phyloP scores from a whole-genome alignment of 129 eudicot genomes.

The Tanacetum coccineum region DNA sequence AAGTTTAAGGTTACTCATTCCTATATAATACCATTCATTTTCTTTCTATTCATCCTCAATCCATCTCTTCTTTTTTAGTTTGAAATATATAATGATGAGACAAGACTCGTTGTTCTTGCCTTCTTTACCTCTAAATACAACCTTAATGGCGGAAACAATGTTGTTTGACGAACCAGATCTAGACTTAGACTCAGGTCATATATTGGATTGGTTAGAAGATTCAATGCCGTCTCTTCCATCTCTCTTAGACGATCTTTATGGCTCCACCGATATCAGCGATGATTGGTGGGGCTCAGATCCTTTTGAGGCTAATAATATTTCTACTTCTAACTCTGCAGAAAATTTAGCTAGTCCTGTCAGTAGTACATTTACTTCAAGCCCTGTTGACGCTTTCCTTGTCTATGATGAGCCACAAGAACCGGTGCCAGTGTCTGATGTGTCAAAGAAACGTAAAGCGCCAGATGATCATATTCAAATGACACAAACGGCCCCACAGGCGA shows the following conservation, averaged over 20 bases:
- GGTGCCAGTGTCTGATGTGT: slow-evolving; percentile 22
- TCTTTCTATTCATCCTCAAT: slow-evolving; percentile 29
- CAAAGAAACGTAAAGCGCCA: slow-evolving; percentile 56
- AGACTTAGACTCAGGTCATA: slow-evolving; percentile 45
- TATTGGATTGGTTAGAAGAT: slow-evolving; percentile 57
- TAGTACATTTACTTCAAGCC: slow-evolving; percentile 36
- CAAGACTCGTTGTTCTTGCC: slow-evolving; percentile 27
- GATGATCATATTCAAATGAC: slow-evolving; percentile 29
- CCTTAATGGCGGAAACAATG: slow-evolving; percentile 28
- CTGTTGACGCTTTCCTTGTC: slow-evolving; percentile 22
- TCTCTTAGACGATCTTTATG: slow-evolving; percentile 55
- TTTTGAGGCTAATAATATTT: slow-evolving; percentile 26
- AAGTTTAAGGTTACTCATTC: too few species aligned
- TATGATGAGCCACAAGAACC: slow-evolving; percentile 23
- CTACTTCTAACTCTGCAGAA: slow-evolving; percentile 29
- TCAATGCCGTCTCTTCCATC: slow-evolving; percentile 50
- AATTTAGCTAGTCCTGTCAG: slow-evolving; percentile 24
- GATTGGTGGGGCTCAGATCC: slow-evolving; percentile 59
- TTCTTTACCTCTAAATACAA: slow-evolving; percentile 19
- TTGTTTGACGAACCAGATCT: slow-evolving; percentile 51
- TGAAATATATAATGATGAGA: slow-evolving; percentile 34
- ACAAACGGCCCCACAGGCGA: slow-evolving; percentile 28
- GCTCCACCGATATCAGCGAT: slow-evolving; percentile 33
- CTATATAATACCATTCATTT: slow-evolving; percentile 11
- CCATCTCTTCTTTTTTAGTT: too few species aligned